Evolutionary conservation across 306 rosid species (phyloP).

Genomic region (Rosa lucieae): DNA sequence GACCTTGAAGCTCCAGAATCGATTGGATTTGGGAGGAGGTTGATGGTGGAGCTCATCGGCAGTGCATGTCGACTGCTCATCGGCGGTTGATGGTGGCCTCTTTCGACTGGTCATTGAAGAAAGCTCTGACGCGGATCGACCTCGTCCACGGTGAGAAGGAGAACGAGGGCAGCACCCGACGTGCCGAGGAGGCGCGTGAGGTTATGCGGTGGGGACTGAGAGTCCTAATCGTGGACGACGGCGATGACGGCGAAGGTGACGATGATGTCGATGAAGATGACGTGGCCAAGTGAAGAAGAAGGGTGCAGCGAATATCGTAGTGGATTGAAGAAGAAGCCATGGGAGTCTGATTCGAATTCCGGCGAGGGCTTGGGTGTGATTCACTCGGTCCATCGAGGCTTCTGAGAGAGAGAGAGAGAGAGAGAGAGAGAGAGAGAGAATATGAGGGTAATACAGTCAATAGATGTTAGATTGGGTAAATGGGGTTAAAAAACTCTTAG

Average conservation of each 20-base stretch:
- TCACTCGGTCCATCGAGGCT: too few species aligned
- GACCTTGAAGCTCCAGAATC: too few species aligned
- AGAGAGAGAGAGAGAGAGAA: too few species aligned
- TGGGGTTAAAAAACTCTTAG: too few species aligned
- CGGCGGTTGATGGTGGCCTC: conserved; percentile 34
- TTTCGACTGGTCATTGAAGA: conserved; percentile 36
- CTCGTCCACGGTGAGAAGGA: conserved; percentile 17
- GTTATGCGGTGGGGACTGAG: conserved; percentile 20
- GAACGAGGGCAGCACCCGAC: conserved; percentile 17
- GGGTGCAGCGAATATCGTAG: conserved; percentile 48
- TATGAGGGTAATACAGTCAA: too few species aligned
- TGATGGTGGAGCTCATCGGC: conserved; percentile 82
- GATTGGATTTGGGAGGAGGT: too few species aligned
- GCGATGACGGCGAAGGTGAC: neutral
- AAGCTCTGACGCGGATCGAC: conserved; percentile 52
- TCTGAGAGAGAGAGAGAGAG: too few species aligned
- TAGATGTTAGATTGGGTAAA: too few species aligned
- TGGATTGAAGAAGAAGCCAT: conserved; percentile 55
- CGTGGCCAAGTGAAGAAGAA: conserved; percentile 39
- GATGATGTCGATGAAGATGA: neutral
- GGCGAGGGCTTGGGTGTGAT: too few species aligned
- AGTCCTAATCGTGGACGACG: conserved; percentile 31
- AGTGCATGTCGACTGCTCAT: conserved; percentile 77
- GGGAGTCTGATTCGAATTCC: too few species aligned
- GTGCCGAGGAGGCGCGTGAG: conserved; percentile 44